Conservation (phyloP, 1,139 yeast species). For the Lodderomyces beijingensis region DNA sequence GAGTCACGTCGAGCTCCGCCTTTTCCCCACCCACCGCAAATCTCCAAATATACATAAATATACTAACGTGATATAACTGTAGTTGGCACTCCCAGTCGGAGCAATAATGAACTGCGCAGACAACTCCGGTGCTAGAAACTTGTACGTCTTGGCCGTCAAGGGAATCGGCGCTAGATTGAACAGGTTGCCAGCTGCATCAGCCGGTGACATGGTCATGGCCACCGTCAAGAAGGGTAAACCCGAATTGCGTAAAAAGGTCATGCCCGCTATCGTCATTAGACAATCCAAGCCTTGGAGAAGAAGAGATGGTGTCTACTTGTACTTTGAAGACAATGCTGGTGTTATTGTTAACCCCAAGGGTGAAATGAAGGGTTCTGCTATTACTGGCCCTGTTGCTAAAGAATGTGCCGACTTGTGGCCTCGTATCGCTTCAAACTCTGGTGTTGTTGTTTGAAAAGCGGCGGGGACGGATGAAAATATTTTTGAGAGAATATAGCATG, state of each 20-base stretch:
- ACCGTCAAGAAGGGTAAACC: slow-evolving; percentile 99
- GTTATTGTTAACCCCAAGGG: slow-evolving; percentile 99
- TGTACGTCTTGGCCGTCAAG: slow-evolving; percentile 98
- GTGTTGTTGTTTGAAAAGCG: slow-evolving; percentile 89
- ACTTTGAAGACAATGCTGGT: slow-evolving; percentile 99
- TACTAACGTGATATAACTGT: slow-evolving; percentile 7
- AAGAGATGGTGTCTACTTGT: slow-evolving; percentile 99
- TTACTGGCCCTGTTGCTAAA: slow-evolving; percentile 99
- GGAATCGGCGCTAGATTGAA: slow-evolving; percentile 99
- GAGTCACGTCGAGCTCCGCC: too few relatives aligned
- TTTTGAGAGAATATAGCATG: too few relatives aligned
- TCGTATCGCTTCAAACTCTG: slow-evolving; percentile 99
- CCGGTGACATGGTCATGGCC: slow-evolving; percentile 99
- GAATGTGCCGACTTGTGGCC: slow-evolving; percentile 99
- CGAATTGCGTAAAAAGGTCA: slow-evolving; percentile 99
- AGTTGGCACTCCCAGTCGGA: slow-evolving; percentile 98
- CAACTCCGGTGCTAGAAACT: slow-evolving; percentile 99
- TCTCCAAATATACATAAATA: neutral
- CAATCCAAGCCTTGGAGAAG: slow-evolving; percentile 99
- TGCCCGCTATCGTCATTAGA: slow-evolving; percentile 99
- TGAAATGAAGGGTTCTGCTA: slow-evolving; percentile 99
- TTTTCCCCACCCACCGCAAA: neutral
- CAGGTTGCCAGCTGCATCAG: slow-evolving; percentile 99
- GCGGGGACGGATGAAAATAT: too few relatives aligned
- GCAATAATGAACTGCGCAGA: slow-evolving; percentile 99